Conservation (phyloP, 2,329 filamentous ascomycete genomes). For the Thermoascus crustaceus region DNA sequence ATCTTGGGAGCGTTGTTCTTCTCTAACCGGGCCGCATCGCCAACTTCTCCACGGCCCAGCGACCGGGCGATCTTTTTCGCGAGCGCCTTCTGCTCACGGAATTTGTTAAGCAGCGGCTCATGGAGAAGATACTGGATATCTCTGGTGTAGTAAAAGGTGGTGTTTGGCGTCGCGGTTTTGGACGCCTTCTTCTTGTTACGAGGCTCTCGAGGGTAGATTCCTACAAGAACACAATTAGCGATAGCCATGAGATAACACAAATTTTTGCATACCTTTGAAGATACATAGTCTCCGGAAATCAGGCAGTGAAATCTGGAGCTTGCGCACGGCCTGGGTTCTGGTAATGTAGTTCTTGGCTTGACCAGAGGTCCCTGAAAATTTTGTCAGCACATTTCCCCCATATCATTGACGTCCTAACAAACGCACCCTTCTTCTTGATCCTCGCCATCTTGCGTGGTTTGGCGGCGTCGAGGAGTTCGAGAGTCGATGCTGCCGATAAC, state of each 20-base stretch:
- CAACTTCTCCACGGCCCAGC: slow-evolving; percentile 81
- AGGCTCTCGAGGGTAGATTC: slow-evolving; percentile 95
- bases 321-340: slow-evolving; percentile 90
- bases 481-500: slow-evolving; percentile 21
- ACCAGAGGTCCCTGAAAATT: slow-evolving; percentile 61
- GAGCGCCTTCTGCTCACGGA: slow-evolving; percentile 92
- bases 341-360: slow-evolving; percentile 98
- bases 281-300: slow-evolving; percentile 98
- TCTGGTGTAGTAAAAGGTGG: slow-evolving; percentile 87
- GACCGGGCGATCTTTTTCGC: slow-evolving; percentile 96
- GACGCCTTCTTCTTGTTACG: slow-evolving; percentile 94
- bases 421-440: slow-evolving; percentile 78
- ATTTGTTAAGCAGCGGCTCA: slow-evolving; percentile 87
- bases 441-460: slow-evolving; percentile 54
- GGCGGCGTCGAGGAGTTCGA: slow-evolving; percentile 17
- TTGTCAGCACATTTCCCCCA: slow-evolving; percentile 9
- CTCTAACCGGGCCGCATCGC: slow-evolving; percentile 81
- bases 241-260: not conserved
- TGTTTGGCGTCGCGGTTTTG: slow-evolving; percentile 80
- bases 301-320: slow-evolving; percentile 91
- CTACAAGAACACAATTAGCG: slow-evolving; percentile 22
- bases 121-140: slow-evolving; percentile 98
- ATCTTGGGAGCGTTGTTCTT: slow-evolving; percentile 84
- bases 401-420: slow-evolving; percentile 3
- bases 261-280: slow-evolving; percentile 64